Evolutionary conservation across 768 basidiomycete species (phyloP), one percentile per base, ranked within the genome.

Genomic region (Rhizopogon salebrosus): DNA sequence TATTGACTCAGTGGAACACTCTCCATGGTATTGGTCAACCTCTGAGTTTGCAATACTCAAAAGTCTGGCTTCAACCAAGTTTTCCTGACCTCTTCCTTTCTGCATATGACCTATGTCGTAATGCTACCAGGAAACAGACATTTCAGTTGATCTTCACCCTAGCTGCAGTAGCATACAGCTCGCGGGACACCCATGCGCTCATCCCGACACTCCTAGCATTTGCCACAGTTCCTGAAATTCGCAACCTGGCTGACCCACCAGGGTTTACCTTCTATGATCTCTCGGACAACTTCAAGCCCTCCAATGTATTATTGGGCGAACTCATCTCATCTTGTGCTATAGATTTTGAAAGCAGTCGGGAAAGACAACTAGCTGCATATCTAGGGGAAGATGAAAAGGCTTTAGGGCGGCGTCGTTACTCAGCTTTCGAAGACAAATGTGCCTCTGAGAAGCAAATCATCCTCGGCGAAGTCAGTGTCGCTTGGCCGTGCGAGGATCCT

Each of bases 151-250:
- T 62, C 10, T 75, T 75, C 42, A 60, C 64, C 4, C 56, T 74
- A 5, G 57, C 70, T 4, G 61, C 70, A 2, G 62, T 72, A 61
- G 62, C 57, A 11, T 74, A 70, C 55, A 42, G 48, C 3, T 65
- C 63, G 1, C 37, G 60, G 1, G 8, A 53, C 0, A 34, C 40
- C 3, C 18, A 29, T 2, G 51, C 53, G 4, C 59, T 69, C 34
- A 55, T 71, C 16, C 60, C 65, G 0, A 61, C 62, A 1, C 48
- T 75, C 1, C 41, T 76, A 11, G 65, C 75, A 1, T 70, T 73
- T 49, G 60, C 56, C 0, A 43, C 59, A 3, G 42, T 57, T 10
- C 18, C 58, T 5, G 41, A 40, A 2, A 54, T 64, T 45, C 4
- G 35, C 22, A 14, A 2, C 2, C 43, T 45, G 3, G 55, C 54